Percentiles rank a stretch among this genome's conserved stretches.
phyloP scores from a whole-genome alignment of 2,329 filamentous ascomycete genomes.

The Trichoderma polysporum region DNA sequence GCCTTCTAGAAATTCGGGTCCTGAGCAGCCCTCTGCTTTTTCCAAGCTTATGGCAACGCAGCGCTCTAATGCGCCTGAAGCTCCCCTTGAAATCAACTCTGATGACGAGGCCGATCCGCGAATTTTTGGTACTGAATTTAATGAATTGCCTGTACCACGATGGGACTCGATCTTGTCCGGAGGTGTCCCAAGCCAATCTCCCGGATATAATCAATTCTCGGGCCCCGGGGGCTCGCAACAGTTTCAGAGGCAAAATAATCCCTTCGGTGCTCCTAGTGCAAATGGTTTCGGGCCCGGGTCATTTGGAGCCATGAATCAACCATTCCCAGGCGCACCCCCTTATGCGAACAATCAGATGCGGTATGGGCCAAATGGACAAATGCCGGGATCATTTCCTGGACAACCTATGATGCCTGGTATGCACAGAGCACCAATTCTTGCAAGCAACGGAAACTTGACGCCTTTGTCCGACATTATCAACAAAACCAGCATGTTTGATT shows the following conservation, averaged over 20 bases:
- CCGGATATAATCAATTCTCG: not conserved
- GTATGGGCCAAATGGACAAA: not conserved
- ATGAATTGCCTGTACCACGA: not conserved
- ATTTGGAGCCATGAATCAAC: not conserved
- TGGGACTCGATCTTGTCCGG: not conserved
- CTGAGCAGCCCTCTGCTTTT: slow-evolving; percentile 16
- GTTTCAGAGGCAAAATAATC: not conserved
- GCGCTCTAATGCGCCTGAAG: slow-evolving; percentile 17
- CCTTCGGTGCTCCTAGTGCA: not conserved
- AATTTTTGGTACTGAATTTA: not conserved
- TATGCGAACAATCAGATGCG: not conserved
- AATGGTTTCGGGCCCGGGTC: not conserved
- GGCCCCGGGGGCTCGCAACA: not conserved
- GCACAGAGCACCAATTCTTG: not conserved
- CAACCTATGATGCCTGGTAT: not conserved
- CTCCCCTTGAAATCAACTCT: not conserved
- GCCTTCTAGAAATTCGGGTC: not conserved
- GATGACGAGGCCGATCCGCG: not conserved
- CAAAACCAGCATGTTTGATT: slow-evolving; percentile 41
- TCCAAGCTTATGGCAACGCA: slow-evolving; percentile 22
- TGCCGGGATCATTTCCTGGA: slow-evolving; percentile 11
- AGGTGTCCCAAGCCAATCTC: not conserved
- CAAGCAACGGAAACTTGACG: slow-evolving; percentile 4
- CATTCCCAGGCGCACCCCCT: not conserved
- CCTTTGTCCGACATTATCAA: slow-evolving; percentile 38